Conservation (phyloP, 192 early-diverging fungal genomes). For the Coemansia sp. region DNA sequence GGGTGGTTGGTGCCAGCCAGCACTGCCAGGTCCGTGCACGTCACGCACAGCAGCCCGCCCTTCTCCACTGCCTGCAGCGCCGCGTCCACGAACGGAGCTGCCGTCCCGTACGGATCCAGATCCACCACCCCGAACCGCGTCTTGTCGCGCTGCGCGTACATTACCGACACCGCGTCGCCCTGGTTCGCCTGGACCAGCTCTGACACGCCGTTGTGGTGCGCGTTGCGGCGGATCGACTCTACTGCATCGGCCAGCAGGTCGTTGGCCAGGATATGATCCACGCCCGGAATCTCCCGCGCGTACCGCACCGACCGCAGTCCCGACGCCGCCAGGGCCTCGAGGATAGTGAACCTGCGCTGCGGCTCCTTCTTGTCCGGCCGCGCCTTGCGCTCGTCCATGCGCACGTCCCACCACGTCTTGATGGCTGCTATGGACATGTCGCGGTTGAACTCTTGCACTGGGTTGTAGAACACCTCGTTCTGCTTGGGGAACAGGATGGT, state of each 20-base stretch:
- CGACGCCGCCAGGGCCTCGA: constrained; percentile 93
- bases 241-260: constrained; percentile 89
- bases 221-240: constrained; percentile 79
- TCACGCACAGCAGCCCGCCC: constrained; percentile 89
- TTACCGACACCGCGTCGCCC: constrained; percentile 76
- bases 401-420: constrained; percentile 81
- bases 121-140: constrained; percentile 81
- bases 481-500: constrained; percentile 79
- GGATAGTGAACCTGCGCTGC: constrained; percentile 51
- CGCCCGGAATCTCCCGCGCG: constrained; percentile 83
- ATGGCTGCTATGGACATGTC: constrained; percentile 98
- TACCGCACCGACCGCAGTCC: constrained; percentile 95
- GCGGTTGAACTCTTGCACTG: constrained; percentile 94
- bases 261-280: constrained; percentile 81
- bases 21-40: constrained; percentile 95
- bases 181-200: constrained; percentile 70
- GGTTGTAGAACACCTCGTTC: constrained; percentile 98
- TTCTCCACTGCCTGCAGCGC: constrained; percentile 91
- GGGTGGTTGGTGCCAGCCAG: constrained; percentile 85
- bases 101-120: constrained; percentile 95
- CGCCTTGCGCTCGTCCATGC: constrained; percentile 56
- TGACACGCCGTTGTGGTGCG: constrained; percentile 71
- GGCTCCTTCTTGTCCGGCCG: constrained; percentile 30
- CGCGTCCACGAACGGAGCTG: constrained; percentile 90
- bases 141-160: constrained; percentile 61